These are phyloP conservation scores for Lepidium didymum DNA, from an alignment of 345 rosid species.

Conservation along the genomic window DNA sequence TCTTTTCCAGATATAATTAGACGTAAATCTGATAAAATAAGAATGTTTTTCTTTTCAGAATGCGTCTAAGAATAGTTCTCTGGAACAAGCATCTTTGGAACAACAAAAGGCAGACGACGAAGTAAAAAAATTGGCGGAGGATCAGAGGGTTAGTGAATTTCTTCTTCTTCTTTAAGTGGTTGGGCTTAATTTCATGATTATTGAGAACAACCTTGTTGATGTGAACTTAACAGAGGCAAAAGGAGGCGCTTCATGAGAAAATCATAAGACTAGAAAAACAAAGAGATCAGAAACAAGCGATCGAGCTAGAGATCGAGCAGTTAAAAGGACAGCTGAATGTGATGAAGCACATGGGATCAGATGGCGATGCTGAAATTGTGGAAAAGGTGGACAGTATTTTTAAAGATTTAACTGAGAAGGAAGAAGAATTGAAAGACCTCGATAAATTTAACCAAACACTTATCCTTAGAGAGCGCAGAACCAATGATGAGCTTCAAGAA, in stretches of 20 bases:
- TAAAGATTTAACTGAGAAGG: slow-evolving; percentile 60
- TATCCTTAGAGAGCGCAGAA: slow-evolving; percentile 66
- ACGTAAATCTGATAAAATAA: no score
- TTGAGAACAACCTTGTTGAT: background rate
- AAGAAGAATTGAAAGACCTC: slow-evolving; percentile 56
- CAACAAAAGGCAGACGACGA: slow-evolving; percentile 76
- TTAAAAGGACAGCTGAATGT: slow-evolving; percentile 66
- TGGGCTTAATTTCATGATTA: background rate
- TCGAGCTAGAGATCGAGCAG: slow-evolving; percentile 82
- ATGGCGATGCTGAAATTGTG: slow-evolving; percentile 58
- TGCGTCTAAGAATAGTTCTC: slow-evolving; percentile 59
- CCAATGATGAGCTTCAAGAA: slow-evolving; percentile 89
- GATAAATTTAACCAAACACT: slow-evolving; percentile 74
- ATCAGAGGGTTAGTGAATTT: slow-evolving; percentile 54
- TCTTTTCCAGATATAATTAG: background rate
- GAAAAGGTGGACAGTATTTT: slow-evolving; percentile 45
- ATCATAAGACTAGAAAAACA: slow-evolving; percentile 64
- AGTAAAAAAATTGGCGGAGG: slow-evolving; percentile 76
- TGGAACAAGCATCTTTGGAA: slow-evolving; percentile 72
- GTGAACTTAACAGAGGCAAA: slow-evolving; percentile 49
- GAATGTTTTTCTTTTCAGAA: slow-evolving; percentile 35
- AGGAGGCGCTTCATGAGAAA: slow-evolving; percentile 71
- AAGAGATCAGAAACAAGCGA: slow-evolving; percentile 72
- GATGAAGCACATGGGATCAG: slow-evolving; percentile 74
- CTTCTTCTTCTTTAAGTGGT: background rate